A percentile compares a stretch with the other conserved stretches of the same genome.
Evolutionary conservation across 331 rosid genomes (phyloP).

Genomic region (Cydonia oblonga): DNA sequence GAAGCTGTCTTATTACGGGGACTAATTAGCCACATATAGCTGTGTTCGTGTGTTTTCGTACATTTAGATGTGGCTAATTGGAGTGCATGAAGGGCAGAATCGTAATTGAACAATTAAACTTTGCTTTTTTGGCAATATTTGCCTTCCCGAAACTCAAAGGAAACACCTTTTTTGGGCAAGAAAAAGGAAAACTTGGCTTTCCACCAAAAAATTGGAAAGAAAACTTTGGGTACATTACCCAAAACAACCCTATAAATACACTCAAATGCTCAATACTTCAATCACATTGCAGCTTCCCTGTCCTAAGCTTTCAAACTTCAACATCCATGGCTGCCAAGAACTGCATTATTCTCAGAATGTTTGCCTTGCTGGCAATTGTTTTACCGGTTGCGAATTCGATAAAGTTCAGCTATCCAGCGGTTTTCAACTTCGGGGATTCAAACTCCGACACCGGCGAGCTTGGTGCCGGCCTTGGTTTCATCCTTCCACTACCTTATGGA

Average conservation of each 20-base stretch:
- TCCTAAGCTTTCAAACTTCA: background rate
- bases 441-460: conserved; percentile 77
- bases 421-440: conserved; percentile 81
- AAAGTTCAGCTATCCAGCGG: conserved; percentile 43
- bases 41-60: background rate
- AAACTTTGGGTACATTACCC: background rate
- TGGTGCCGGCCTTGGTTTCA: conserved; percentile 31
- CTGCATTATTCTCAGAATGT: background rate
- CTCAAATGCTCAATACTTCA: too few relatives aligned
- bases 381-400: conserved; percentile 15
- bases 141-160: background rate
- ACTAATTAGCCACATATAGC: background rate
- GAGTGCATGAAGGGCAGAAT: background rate
- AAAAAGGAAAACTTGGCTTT: background rate
- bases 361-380: conserved; percentile 7
- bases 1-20: too few relatives aligned
- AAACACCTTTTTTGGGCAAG: background rate
- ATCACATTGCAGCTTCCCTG: too few relatives aligned
- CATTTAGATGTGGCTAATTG: background rate
- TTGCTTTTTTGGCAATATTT: background rate
- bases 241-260: too few relatives aligned
- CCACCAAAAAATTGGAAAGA: background rate
- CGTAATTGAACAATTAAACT: background rate
- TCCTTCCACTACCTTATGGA: conserved; percentile 40
- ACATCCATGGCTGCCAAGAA: conserved; percentile 24